A percentile compares a stretch with the other conserved stretches of the same genome.
Evolutionary conservation across 1,139 yeast genomes (phyloP).

Genomic region (Scheffersomyces lignicola): DNA sequence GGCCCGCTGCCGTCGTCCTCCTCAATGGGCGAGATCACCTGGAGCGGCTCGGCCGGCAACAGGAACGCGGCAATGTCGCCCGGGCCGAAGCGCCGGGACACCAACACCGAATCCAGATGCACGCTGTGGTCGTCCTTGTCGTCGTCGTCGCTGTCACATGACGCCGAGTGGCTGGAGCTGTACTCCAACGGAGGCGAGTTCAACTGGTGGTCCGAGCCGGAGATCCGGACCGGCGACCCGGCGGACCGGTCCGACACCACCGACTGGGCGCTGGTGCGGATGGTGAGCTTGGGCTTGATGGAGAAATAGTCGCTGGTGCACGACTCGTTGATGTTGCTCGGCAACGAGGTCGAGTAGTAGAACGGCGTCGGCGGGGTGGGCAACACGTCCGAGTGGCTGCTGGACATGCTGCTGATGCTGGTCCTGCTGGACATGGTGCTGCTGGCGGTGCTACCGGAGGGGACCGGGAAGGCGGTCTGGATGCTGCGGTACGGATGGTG

Average conservation of each 20-base stretch:
- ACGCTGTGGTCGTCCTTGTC: conserved; percentile 3
- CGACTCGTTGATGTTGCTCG: conserved; percentile 1
- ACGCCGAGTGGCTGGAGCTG: not conserved
- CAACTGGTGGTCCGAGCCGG: too few species aligned
- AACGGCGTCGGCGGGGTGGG: conserved; percentile 1
- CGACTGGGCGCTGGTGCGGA: conserved; percentile 5
- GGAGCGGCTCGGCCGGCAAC: not conserved
- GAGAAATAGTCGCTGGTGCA: conserved; percentile 11
- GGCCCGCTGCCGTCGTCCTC: conserved; percentile 4
- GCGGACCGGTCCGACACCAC: not conserved
- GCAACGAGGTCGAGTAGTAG: conserved; percentile 3
- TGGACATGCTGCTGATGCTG: too few species aligned
- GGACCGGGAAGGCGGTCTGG: too few species aligned
- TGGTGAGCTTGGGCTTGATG: conserved; percentile 13
- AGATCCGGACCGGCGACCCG: not conserved
- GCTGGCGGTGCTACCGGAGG: too few species aligned
- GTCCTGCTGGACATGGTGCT: too few species aligned
- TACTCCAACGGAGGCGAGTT: conserved; percentile 5
- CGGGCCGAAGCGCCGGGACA: not conserved
- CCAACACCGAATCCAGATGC: conserved; percentile 1
- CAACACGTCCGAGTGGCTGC: too few species aligned
- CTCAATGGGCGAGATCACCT: conserved; percentile 2
- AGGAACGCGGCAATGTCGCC: too few species aligned
- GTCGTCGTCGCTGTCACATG: conserved; percentile 5
- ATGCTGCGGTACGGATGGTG: too few species aligned